phyloP scores from a whole-genome alignment of 805 yeast species.

The Scheffersomyces ergatensis region DNA sequence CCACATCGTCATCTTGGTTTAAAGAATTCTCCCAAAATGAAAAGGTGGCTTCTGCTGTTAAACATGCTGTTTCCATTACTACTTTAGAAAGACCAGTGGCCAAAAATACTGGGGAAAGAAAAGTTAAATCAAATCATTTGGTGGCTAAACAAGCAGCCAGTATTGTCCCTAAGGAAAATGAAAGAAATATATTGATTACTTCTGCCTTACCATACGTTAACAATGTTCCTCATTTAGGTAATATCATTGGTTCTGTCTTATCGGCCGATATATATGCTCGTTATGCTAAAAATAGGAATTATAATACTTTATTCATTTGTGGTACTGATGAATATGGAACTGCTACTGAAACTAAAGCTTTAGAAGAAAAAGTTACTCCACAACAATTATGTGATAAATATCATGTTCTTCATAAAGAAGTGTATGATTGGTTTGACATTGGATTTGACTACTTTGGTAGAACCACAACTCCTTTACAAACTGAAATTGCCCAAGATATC shows the following conservation, averaged over 20 bases:
- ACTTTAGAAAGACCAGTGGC: slow-evolving; percentile 40
- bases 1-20: slow-evolving; percentile 35
- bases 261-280: slow-evolving; percentile 93
- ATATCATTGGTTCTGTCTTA: slow-evolving; percentile 91
- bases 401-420: slow-evolving; percentile 79
- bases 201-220: slow-evolving; percentile 98
- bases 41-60: slow-evolving; percentile 44
- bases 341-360: slow-evolving; percentile 97
- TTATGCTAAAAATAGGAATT: slow-evolving; percentile 83
- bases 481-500: slow-evolving; percentile 93
- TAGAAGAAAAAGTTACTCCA: slow-evolving; percentile 91
- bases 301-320: slow-evolving; percentile 82
- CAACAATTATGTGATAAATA: slow-evolving; percentile 87
- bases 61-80: slow-evolving; percentile 45
- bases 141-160: slow-evolving; percentile 28
- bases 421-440: slow-evolving; percentile 95
- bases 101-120: slow-evolving; percentile 37
- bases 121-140: slow-evolving; percentile 27
- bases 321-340: slow-evolving; percentile 99
- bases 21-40: slow-evolving; percentile 34
- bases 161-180: slow-evolving; percentile 59
- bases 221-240: slow-evolving; percentile 98
- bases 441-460: slow-evolving; percentile 95
- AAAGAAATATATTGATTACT: slow-evolving; percentile 83
- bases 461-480: slow-evolving; percentile 89